Evolutionary conservation across 1,284 basidiomycete species (phyloP), one percentile per base, ranked within the genome.

Genomic region (Amylostereum areolatum): DNA sequence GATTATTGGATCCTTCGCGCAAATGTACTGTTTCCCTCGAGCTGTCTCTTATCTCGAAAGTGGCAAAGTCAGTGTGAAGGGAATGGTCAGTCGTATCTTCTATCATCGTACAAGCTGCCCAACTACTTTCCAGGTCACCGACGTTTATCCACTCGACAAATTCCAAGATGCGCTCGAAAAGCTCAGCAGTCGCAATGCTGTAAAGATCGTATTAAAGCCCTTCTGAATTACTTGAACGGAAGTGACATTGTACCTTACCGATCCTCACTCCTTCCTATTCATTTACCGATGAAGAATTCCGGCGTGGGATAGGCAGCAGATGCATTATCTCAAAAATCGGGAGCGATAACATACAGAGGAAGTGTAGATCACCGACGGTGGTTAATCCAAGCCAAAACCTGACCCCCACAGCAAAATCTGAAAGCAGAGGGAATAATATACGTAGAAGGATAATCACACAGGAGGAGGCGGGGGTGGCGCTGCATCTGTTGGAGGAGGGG

Each of bases 1-100:
- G 73, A 78, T 81, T 62, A 77, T 81, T 57, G 78, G 78, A 45
- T 81, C 79, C 30, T 81, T 81, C 69, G 73, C 77, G 28, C 80
- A 81, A 60, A 74, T 72, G 28, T 72, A 71, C 67, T 81, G 80
- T 66, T 83, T 83, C 73, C 78, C 79, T 25, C 74, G 80, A 42
- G 79, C 80, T 3, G 73, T 83, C 29, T 75, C 72, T 5, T 80
- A 81, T 58, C 72, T 83, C 42, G 80, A 83, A 56, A 72, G 72
- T 50, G 79, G 80, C 35, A 80, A 80, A 67, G 66, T 82, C 62
- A 75, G 71, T 53, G 72, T 77, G 47, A 76, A 77, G 60, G 79
- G 78, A 43, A 81, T 81, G 76, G 80, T 74, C 50, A 40, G 69
- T 57, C 3, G 3, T 30, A 8, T 0, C 12, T 34, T 24, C 10